Percentiles rank a stretch among this genome's conserved stretches.
Conservation (phyloP, 768 basidiomycete species). For the Pisolithus orientalis region DNA sequence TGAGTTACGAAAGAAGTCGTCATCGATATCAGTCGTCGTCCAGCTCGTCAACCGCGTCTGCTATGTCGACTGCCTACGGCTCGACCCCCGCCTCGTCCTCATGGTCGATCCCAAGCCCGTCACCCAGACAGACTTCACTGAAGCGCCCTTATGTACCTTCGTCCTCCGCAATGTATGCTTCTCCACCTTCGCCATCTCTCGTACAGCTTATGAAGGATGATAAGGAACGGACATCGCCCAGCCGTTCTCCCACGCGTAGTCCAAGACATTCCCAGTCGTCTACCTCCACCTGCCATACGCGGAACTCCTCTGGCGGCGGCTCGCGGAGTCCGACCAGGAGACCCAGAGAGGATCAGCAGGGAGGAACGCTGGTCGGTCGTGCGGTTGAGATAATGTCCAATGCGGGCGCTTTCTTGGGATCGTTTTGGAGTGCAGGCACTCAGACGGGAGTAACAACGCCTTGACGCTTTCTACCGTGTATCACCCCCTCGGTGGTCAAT, state of each 20-base stretch:
- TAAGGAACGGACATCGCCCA: slow-evolving; percentile 31
- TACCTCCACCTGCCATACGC: slow-evolving; percentile 6
- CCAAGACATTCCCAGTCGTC: slow-evolving; percentile 34
- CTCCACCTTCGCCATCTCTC: slow-evolving; percentile 18
- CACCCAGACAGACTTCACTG: slow-evolving; percentile 19
- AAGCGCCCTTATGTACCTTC: slow-evolving; percentile 9
- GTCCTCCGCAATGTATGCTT: background rate
- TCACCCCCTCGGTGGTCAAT: background rate
- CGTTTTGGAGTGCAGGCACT: slow-evolving; percentile 40
- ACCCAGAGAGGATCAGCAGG: slow-evolving; percentile 22
- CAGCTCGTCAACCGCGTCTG: slow-evolving; percentile 20
- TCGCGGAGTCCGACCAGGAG: slow-evolving; percentile 23
- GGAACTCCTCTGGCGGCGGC: slow-evolving; percentile 11
- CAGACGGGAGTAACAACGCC: slow-evolving; percentile 15
- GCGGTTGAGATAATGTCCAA: slow-evolving; percentile 77
- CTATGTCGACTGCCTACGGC: slow-evolving; percentile 7
- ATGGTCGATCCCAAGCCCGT: slow-evolving; percentile 24
- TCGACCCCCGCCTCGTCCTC: slow-evolving; percentile 23
- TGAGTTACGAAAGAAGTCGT: slow-evolving; percentile 10
- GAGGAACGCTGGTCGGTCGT: slow-evolving; percentile 45
- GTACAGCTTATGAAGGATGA: slow-evolving; percentile 23
- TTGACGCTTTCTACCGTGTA: slow-evolving; percentile 2
- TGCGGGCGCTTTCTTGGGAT: slow-evolving; percentile 71
- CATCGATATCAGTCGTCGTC: slow-evolving; percentile 19
- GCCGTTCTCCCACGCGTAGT: slow-evolving; percentile 50